Base-by-base conservation (phyloP, 208 protist genomes). In the Trypanosoma conorhini region DNA sequence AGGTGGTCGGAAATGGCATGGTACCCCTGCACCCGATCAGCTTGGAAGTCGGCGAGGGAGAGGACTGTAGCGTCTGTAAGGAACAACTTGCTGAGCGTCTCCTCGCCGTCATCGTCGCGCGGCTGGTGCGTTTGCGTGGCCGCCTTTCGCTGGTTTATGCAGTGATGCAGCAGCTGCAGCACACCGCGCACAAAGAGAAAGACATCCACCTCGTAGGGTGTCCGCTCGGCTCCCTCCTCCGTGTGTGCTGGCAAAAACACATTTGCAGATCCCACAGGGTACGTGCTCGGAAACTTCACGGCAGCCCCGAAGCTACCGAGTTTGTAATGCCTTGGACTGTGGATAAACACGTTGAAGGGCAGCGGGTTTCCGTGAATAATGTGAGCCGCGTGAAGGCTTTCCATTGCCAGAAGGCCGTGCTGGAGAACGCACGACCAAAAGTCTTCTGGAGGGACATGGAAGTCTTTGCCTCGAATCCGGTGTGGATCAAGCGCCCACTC, bases 341-440 rank as follows among this genome's bases (percentile, higher is more conserved):
- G 62, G 10, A 77, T 70, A 65, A 83, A 89, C 48, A 89, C 52
- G 52, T 81, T 88, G 57, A 69, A 72, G 1, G 76, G 77, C 3
- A 86, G 56, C 7, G 87, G 83, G 63, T 71, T 82, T 26, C 87
- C 87, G 58, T 92, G 87, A n/a, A 89, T 58, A 56, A 88, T 68
- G 22, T 61, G 58, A 33, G 67, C 55, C 22, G 59, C 48, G 62
- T 92, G 87, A 56, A 92, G 76, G 31, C 71, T 66, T 26, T 77
- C 72, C 61, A 92, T 65, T 21, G 73, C 87, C 10, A 77, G 54
- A 51, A 89, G 63, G 15, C 61, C 54, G 59, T 92, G 79, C 52
- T 69, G 56, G 26, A 89, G 52, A 5, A 82, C 51, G 35, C 24
- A 15, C 1, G 52, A 51, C 80, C 85, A 90, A 63, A 76, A 79